Evolutionary conservation across 495 filamentous ascomycete genomes (phyloP).

Genomic region (Niebla homalea): DNA sequence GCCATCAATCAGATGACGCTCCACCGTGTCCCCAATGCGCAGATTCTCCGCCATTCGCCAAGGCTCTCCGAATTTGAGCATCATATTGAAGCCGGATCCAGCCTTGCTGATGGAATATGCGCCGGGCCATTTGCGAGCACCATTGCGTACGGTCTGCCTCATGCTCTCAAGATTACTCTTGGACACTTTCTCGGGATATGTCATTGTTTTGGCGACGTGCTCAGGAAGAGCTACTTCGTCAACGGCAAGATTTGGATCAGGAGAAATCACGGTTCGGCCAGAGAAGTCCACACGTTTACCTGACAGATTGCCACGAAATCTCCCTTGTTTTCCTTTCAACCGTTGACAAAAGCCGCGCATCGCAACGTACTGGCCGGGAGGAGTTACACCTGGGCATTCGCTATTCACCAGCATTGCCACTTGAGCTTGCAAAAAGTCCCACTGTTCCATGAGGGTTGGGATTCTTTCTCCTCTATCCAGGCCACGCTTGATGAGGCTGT

Average conservation of each 20-base stretch:
- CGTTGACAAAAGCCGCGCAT: conserved; percentile 91
- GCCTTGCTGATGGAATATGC: conserved; percentile 73
- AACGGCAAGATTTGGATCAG: conserved; percentile 86
- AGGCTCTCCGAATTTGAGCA: conserved; percentile 60
- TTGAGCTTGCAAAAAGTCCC: conserved; percentile 91
- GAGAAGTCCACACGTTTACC: conserved; percentile 99
- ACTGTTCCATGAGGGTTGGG: conserved; percentile 89
- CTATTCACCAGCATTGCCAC: conserved; percentile 97
- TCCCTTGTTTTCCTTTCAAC: conserved; percentile 91
- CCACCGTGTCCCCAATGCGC: conserved; percentile 73
- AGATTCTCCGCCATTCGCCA: conserved; percentile 55
- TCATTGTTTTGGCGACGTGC: conserved; percentile 83
- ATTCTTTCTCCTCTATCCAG: conserved; percentile 70
- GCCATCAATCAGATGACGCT: conserved; percentile 87
- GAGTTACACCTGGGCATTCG: conserved; percentile 77
- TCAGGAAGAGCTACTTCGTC: conserved; percentile 87
- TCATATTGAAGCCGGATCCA: conserved; percentile 50
- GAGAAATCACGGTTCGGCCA: conserved; percentile 91
- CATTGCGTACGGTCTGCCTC: conserved; percentile 54
- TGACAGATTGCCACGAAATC: conserved; percentile 90
- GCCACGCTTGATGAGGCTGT: conserved; percentile 65
- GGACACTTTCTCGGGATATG: conserved; percentile 81
- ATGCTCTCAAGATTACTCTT: conserved; percentile 75
- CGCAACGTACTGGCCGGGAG: conserved; percentile 59
- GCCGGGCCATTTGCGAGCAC: conserved; percentile 66